Conservation (phyloP, 1,284 basidiomycete genomes). For the Stygiomarasmius scandens region DNA sequence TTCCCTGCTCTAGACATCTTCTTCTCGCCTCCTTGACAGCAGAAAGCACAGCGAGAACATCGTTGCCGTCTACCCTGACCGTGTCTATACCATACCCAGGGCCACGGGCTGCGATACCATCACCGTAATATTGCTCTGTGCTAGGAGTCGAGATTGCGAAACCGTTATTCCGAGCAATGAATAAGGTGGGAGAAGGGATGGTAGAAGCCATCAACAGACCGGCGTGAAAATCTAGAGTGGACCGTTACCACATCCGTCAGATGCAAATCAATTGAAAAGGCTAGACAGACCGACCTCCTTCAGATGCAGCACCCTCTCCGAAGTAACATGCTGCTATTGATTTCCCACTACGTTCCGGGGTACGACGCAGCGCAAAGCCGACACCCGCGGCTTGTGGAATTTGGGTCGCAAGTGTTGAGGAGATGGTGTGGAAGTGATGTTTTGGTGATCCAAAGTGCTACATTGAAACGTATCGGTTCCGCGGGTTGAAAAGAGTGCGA, state of each 20-base stretch:
- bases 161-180: slow-evolving; percentile 84
- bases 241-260: neutral
- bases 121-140: slow-evolving; percentile 88
- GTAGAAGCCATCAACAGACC: slow-evolving; percentile 79
- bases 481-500: neutral
- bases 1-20: slow-evolving; percentile 77
- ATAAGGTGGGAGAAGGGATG: slow-evolving; percentile 71
- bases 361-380: slow-evolving; percentile 85
- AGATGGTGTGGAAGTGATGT: slow-evolving; percentile 92
- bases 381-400: slow-evolving; percentile 96
- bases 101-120: slow-evolving; percentile 91
- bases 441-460: slow-evolving; percentile 87
- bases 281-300: slow-evolving; percentile 49
- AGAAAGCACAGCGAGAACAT: slow-evolving; percentile 85
- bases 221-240: slow-evolving; percentile 66
- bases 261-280: neutral
- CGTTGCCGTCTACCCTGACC: slow-evolving; percentile 92
- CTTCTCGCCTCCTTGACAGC: slow-evolving; percentile 81
- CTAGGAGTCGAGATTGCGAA: slow-evolving; percentile 95
- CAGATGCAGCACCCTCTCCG: slow-evolving; percentile 82
- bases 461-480: slow-evolving; percentile 6
- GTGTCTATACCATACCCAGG: slow-evolving; percentile 95
- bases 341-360: slow-evolving; percentile 69
- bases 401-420: slow-evolving; percentile 92
- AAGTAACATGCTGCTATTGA: slow-evolving; percentile 91